phyloP scores from a whole-genome alignment of 2,329 filamentous ascomycete species.

The Scolecobasidium constrictum region DNA sequence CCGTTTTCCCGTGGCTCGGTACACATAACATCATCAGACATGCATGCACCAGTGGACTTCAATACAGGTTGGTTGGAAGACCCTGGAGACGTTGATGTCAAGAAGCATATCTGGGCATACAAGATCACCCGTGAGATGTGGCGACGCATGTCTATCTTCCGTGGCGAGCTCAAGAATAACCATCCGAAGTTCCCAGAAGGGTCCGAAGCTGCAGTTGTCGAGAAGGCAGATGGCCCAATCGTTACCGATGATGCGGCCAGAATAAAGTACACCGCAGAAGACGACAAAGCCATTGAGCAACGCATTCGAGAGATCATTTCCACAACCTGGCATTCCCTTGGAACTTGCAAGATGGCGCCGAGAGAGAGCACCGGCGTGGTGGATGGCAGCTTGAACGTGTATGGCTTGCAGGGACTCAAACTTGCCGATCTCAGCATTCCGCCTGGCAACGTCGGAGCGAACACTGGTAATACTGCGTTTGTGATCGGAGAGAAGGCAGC shows the following conservation, averaged over 20 bases:
- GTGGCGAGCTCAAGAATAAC: conserved; percentile 25
- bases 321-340: conserved; percentile 31
- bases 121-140: conserved; percentile 53
- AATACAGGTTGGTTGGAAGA: conserved; percentile 47
- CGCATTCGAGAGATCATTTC: conserved; percentile 29
- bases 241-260: conserved; percentile 20
- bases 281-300: conserved; percentile 28
- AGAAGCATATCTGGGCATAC: conserved; percentile 51
- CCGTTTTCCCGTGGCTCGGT: conserved; percentile 51
- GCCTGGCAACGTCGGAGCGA: conserved; percentile 33
- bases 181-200: conserved; percentile 28
- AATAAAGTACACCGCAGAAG: conserved; percentile 37
- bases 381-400: conserved; percentile 27
- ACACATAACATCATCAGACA: conserved; percentile 42
- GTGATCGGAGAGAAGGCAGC: conserved; percentile 31
- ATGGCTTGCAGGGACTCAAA: conserved; percentile 30
- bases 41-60: conserved; percentile 41
- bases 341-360: conserved; percentile 30
- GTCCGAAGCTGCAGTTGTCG: conserved; percentile 33
- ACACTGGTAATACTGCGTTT: conserved; percentile 36
- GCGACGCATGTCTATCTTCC: conserved; percentile 43
- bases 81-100: conserved; percentile 44
- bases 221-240: conserved; percentile 20
- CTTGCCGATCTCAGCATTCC: conserved; percentile 32
- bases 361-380: conserved; percentile 28